Conservation (phyloP, 2,329 filamentous ascomycete species). For the Diaporthe destruens region DNA sequence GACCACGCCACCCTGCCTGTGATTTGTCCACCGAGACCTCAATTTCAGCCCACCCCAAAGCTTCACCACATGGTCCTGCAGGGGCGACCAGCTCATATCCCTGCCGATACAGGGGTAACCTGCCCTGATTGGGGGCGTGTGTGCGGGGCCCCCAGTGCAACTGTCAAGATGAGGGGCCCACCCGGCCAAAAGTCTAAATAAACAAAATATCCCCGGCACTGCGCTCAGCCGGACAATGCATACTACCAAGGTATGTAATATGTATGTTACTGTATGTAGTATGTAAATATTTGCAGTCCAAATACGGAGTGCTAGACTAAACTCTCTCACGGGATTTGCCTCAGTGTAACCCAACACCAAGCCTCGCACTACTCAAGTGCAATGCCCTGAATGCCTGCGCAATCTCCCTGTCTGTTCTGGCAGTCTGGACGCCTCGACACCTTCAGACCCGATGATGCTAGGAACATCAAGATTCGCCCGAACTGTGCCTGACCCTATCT, state of each 20-base stretch:
- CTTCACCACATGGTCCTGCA: slow-evolving; percentile 21
- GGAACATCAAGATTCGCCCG: background rate
- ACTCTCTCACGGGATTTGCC: background rate
- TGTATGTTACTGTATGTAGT: too few species aligned
- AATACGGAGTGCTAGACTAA: background rate
- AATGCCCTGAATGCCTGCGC: background rate
- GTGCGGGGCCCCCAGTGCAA: slow-evolving; percentile 6
- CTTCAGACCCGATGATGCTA: background rate
- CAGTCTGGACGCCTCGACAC: background rate
- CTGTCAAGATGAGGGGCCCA: slow-evolving; percentile 32
- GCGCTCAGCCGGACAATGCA: background rate
- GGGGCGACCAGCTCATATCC: slow-evolving; percentile 24
- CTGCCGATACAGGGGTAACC: background rate
- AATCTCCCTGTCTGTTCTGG: background rate
- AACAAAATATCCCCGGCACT: background rate
- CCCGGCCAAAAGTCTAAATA: slow-evolving; percentile 27
- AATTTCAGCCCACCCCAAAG: slow-evolving; percentile 22
- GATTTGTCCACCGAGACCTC: slow-evolving; percentile 15
- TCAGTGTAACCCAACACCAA: background rate
- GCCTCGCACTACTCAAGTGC: slow-evolving; percentile 20
- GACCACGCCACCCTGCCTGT: slow-evolving; percentile 27
- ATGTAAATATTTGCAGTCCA: too few species aligned
- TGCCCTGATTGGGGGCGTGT: background rate
- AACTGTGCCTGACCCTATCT: background rate
- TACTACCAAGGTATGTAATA: too few species aligned